These are phyloP conservation scores for Mycena crocata DNA, from an alignment of 768 basidiomycete genomes.

Conservation along the genomic window DNA sequence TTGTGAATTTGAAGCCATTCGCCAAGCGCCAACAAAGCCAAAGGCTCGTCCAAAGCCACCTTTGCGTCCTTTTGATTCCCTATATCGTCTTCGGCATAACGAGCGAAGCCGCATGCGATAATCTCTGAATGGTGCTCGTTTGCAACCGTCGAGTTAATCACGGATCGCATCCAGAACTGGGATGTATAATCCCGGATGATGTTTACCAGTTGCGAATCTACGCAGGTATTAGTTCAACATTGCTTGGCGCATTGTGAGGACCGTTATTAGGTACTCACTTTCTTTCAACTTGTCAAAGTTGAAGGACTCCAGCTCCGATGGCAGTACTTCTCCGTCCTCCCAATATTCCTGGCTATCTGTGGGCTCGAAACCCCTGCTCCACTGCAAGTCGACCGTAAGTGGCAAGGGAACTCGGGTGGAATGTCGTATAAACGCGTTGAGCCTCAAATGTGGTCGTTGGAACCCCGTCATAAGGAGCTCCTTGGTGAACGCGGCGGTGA, in stretches of 20 bases:
- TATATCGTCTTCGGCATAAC: slow-evolving; percentile 52
- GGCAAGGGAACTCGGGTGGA: slow-evolving; percentile 47
- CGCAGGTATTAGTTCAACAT: background rate
- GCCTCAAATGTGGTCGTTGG: slow-evolving; percentile 50
- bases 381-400: background rate
- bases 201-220: slow-evolving; percentile 52
- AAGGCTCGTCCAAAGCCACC: slow-evolving; percentile 55
- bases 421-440: slow-evolving; percentile 55
- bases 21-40: slow-evolving; percentile 55
- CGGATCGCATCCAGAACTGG: slow-evolving; percentile 56
- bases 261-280: slow-evolving; percentile 45
- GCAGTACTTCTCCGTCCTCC: slow-evolving; percentile 41
- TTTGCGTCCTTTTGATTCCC: slow-evolving; percentile 4
- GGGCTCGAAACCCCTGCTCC: slow-evolving; percentile 28
- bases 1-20: slow-evolving; percentile 50
- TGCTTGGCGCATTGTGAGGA: background rate
- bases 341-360: slow-evolving; percentile 51
- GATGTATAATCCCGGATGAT: slow-evolving; percentile 51
- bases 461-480: slow-evolving; percentile 55
- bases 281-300: slow-evolving; percentile 57
- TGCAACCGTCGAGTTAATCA: slow-evolving; percentile 45
- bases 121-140: slow-evolving; percentile 54
- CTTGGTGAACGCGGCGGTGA: slow-evolving; percentile 56
- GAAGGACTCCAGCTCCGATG: slow-evolving; percentile 50
- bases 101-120: slow-evolving; percentile 59